Conservation (phyloP, 352 stramenopile species). For the Pythium monospermum region DNA sequence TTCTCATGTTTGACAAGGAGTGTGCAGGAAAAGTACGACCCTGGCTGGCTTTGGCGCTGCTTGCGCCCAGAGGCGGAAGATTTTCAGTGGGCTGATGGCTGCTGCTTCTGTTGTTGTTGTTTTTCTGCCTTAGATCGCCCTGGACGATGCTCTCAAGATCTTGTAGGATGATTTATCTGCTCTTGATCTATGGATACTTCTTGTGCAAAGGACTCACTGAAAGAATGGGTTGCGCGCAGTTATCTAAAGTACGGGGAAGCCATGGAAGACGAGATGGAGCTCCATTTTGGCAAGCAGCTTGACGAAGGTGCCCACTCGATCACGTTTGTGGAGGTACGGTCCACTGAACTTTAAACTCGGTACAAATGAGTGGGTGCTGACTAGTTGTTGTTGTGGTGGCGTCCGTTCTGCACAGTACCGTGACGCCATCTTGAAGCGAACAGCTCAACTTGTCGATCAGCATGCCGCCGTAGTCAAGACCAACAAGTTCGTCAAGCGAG, state of each 20-base stretch:
- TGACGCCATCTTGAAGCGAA: slow-evolving; percentile 47
- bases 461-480: slow-evolving; percentile 38
- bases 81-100: too few species aligned
- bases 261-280: slow-evolving; percentile 81
- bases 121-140: slow-evolving; percentile 35
- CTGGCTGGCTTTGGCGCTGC: too few species aligned
- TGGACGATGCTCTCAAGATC: slow-evolving; percentile 78
- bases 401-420: slow-evolving; percentile 33
- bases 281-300: slow-evolving; percentile 60
- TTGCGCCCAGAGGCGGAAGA: too few species aligned
- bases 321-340: slow-evolving; percentile 49
- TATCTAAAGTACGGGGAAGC: slow-evolving; percentile 71
- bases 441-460: slow-evolving; percentile 60
- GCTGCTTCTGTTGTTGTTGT: neutral
- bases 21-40: slow-evolving; percentile 45
- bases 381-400: neutral
- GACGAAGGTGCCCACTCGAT: slow-evolving; percentile 61
- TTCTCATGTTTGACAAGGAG: slow-evolving; percentile 81
- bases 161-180: slow-evolving; percentile 36
- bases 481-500: slow-evolving; percentile 48
- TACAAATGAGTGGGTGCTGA: too few species aligned
- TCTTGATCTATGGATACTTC: too few species aligned
- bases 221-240: slow-evolving; percentile 7
- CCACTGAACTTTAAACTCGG: too few species aligned
- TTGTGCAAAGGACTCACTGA: too few species aligned